These are phyloP conservation scores for Linum usitatissimum DNA, from an alignment of 345 rosid species.

Conservation along the genomic window DNA sequence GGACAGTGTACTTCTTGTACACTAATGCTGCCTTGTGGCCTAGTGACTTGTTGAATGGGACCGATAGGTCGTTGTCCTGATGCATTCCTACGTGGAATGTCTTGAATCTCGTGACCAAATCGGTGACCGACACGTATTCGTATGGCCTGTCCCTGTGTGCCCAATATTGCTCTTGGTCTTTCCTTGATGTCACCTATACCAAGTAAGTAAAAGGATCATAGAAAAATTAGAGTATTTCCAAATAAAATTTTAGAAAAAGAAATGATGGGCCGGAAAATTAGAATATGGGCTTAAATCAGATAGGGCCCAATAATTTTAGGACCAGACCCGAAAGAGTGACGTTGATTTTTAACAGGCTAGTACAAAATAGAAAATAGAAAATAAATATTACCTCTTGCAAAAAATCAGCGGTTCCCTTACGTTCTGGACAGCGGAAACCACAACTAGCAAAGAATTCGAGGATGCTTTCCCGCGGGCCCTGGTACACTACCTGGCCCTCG, in stretches of 20 bases:
- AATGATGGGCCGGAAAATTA: neutral
- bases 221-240: too few relatives aligned
- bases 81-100: conserved; percentile 55
- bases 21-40: conserved; percentile 65
- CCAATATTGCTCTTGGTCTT: conserved; percentile 94
- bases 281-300: neutral
- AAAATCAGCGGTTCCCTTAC: conserved; percentile 88
- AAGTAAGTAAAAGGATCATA: neutral
- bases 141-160: conserved; percentile 46
- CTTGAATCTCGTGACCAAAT: conserved; percentile 50
- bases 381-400: conserved; percentile 59
- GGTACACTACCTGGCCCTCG: conserved; percentile 75
- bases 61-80: conserved; percentile 42
- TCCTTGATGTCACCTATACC: conserved; percentile 67
- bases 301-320: neutral
- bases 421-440: conserved; percentile 70
- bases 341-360: too few relatives aligned
- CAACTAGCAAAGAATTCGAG: conserved; percentile 57
- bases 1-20: conserved; percentile 44
- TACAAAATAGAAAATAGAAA: too few relatives aligned
- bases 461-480: conserved; percentile 66
- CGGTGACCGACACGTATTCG: conserved; percentile 47
- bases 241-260: too few relatives aligned
- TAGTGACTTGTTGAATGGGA: conserved; percentile 42
- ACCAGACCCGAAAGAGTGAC: neutral